A percentile compares a stretch with the other conserved stretches of the same genome.
Evolutionary conservation across 148 eudicot genomes (phyloP).

Genomic region (Nepenthes gracilis): DNA sequence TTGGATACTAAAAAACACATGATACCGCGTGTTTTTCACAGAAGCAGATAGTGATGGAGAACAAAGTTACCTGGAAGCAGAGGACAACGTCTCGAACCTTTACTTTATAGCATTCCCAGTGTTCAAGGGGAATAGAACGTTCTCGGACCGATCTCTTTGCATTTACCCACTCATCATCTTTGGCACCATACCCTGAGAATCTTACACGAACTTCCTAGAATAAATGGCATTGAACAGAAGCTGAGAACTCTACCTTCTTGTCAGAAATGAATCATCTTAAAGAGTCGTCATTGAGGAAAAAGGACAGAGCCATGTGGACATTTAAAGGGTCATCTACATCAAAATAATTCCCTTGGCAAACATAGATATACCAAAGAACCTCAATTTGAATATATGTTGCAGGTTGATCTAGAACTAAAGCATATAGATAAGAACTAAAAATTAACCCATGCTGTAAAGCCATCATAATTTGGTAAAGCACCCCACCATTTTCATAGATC

Average conservation of each 20-base stretch:
- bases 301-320: too few relatives aligned
- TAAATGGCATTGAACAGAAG: conserved; percentile 4
- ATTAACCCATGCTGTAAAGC: too few relatives aligned
- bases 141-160: conserved; percentile 53
- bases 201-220: conserved; percentile 85
- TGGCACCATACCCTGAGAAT: conserved; percentile 69
- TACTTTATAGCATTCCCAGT: conserved; percentile 63
- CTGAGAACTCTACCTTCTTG: neutral
- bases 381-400: too few relatives aligned
- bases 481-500: too few relatives aligned
- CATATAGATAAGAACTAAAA: too few relatives aligned
- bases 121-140: conserved; percentile 73
- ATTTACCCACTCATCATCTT: conserved; percentile 92
- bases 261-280: too few relatives aligned
- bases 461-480: too few relatives aligned
- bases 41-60: neutral
- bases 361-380: too few relatives aligned
- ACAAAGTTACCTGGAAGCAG: conserved; percentile 69
- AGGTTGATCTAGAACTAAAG: too few relatives aligned
- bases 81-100: conserved; percentile 63
- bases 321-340: too few relatives aligned
- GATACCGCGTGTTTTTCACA: neutral
- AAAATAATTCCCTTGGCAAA: too few relatives aligned
- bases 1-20: neutral
- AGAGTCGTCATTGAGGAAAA: too few relatives aligned